Conservation (phyloP, 495 filamentous ascomycete genomes). For the Haplographium delicatum region DNA sequence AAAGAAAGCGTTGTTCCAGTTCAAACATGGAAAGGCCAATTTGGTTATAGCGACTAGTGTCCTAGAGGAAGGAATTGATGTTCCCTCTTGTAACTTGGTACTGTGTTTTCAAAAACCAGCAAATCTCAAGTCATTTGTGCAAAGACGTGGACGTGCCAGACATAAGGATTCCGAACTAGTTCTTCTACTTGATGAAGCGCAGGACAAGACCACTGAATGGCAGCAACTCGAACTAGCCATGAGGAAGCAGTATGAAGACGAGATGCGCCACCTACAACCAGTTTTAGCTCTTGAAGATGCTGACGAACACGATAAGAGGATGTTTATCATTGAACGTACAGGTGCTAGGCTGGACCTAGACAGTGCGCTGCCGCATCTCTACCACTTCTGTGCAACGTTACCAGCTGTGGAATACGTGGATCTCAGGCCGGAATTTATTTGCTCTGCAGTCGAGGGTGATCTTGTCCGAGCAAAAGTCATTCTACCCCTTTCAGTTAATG, state of each 20-base stretch:
- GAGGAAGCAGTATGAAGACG: slow-evolving; percentile 67
- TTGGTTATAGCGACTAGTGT: slow-evolving; percentile 80
- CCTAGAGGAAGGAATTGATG: slow-evolving; percentile 88
- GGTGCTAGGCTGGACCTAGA: slow-evolving; percentile 67
- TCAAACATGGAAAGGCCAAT: slow-evolving; percentile 65
- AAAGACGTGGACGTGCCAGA: slow-evolving; percentile 79
- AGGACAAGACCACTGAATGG: slow-evolving; percentile 43
- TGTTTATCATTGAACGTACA: slow-evolving; percentile 48
- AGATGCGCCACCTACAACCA: slow-evolving; percentile 48
- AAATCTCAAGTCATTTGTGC: slow-evolving; percentile 82
- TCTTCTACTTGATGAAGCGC: slow-evolving; percentile 48
- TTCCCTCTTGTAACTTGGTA: slow-evolving; percentile 78
- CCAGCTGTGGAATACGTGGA: slow-evolving; percentile 49
- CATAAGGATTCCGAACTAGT: slow-evolving; percentile 65
- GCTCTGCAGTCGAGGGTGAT: slow-evolving; percentile 7
- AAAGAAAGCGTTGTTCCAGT: slow-evolving; percentile 56
- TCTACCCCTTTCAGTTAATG: slow-evolving; percentile 66
- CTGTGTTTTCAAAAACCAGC: slow-evolving; percentile 75
- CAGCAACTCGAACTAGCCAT: slow-evolving; percentile 63
- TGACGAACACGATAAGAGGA: slow-evolving; percentile 38
- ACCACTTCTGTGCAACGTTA: slow-evolving; percentile 73
- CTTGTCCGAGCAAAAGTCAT: slow-evolving; percentile 53
- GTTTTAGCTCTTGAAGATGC: slow-evolving; percentile 47
- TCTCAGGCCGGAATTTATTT: slow-evolving; percentile 45
- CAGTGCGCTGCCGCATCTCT: slow-evolving; percentile 66